Evolutionary conservation across 148 eudicot genomes (phyloP).

Genomic region (Bassia scoparia): DNA sequence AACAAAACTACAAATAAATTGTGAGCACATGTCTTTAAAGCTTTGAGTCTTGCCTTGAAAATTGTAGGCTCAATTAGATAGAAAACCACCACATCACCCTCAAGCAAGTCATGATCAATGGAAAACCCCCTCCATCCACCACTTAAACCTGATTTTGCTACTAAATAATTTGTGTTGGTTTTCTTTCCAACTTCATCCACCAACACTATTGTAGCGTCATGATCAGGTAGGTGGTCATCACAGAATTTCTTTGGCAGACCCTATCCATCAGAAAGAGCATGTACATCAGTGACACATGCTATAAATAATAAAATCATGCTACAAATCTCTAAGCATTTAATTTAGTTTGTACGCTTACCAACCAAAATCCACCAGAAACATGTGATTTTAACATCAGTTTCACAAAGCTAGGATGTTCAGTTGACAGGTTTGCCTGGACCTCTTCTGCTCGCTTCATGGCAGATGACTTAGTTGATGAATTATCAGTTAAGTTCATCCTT

Average conservation of each 20-base stretch:
- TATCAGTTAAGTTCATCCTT: not conserved
- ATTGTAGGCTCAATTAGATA: constrained; percentile 24
- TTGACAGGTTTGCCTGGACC: constrained; percentile 25
- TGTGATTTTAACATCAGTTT: constrained; percentile 36
- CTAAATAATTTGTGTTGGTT: constrained; percentile 24
- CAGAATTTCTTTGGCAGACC: constrained; percentile 33
- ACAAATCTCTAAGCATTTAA: not conserved
- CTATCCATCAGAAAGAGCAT: constrained; percentile 22
- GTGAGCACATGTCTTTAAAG: not conserved
- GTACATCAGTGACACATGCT: not conserved
- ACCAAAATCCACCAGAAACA: constrained; percentile 35
- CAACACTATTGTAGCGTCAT: constrained; percentile 20
- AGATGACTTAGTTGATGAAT: constrained; percentile 2
- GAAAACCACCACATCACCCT: constrained; percentile 37
- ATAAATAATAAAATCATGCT: not conserved
- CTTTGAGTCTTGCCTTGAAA: constrained; percentile 26
- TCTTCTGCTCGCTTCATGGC: constrained; percentile 33
- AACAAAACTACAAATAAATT: not conserved
- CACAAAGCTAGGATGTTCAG: constrained; percentile 30
- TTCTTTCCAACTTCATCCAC: constrained; percentile 32
- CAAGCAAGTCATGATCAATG: constrained; percentile 27
- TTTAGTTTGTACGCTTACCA: constrained; percentile 25
- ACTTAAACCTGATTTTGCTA: constrained; percentile 33
- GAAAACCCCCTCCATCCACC: constrained; percentile 42
- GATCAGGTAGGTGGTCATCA: constrained; percentile 25